phyloP scores from a whole-genome alignment of 1,139 yeast species.

The Kodamaea plutei region DNA sequence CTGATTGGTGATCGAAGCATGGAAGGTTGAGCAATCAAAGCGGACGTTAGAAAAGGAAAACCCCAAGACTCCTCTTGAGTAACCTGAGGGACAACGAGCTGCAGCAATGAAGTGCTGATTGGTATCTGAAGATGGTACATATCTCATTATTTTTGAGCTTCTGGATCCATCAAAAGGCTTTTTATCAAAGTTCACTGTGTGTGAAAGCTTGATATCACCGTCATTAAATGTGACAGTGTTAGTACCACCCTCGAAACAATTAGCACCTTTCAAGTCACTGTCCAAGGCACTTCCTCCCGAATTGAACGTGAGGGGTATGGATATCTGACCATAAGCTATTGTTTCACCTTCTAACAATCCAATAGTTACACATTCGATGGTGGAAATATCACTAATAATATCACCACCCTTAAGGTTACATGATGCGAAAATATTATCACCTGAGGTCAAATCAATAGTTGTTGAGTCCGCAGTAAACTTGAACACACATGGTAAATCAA shows the following conservation, averaged over 20 bases:
- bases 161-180: background rate
- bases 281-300: slow-evolving; percentile 21
- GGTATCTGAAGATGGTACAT: slow-evolving; percentile 15
- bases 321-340: slow-evolving; percentile 20
- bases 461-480: slow-evolving; percentile 16
- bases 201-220: slow-evolving; percentile 21
- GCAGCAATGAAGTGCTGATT: slow-evolving; percentile 19
- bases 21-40: slow-evolving; percentile 19
- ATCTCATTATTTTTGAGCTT: background rate
- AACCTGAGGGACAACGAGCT: slow-evolving; percentile 21
- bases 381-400: background rate
- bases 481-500: slow-evolving; percentile 25
- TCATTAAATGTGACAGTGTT: slow-evolving; percentile 27
- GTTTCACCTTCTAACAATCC: slow-evolving; percentile 11
- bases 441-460: slow-evolving; percentile 7
- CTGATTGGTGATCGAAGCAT: slow-evolving; percentile 17
- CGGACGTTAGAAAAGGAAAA: slow-evolving; percentile 8
- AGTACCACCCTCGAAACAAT: slow-evolving; percentile 18
- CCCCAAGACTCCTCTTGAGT: slow-evolving; percentile 21
- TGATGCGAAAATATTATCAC: slow-evolving; percentile 19
- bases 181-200: slow-evolving; percentile 13
- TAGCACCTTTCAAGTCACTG: slow-evolving; percentile 20
- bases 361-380: slow-evolving; percentile 22
- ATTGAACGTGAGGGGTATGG: slow-evolving; percentile 27
- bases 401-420: slow-evolving; percentile 16